Evolutionary conservation across 108 stramenopile genomes (phyloP), one percentile per base, ranked within the genome.

Genomic region (Nitzschia inconspicua): DNA sequence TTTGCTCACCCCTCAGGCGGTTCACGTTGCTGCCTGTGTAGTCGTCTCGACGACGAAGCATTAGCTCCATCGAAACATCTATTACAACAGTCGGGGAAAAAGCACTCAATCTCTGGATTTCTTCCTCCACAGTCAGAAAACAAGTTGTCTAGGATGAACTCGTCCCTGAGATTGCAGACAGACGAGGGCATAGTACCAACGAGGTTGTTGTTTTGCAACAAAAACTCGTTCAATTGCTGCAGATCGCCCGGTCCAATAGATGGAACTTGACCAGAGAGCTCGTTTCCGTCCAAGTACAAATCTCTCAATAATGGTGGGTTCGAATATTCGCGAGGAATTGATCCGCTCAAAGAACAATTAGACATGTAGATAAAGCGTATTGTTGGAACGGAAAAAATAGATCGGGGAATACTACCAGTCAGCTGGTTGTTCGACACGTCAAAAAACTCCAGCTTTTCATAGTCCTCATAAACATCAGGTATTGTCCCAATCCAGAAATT

Each of bases 51-150:
- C 0, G 35, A 7, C 34, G 30, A 4, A 6, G 11, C 13, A 36
- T 32, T 2, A 18, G 16, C 46, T 3, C 68, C 51, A 47, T 66
- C 61, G 39, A 80, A 80, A 42, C 79, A 80, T 40, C 68, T 53
- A 51, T 69, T 80, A 50, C 80, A 81, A 47, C 80, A 81, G 8
- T 72, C 67, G 3, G 80, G 80, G 57, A 76, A 72, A 0, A 26
- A 24, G 46, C 80, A 81, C 43, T 57, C 28, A 24, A 81, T 42
- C 59, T 76, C 67, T 7, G 80, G 73, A 1, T 30, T 34, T n/a
- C 23, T 41, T 25, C 78, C 78, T 2, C 65, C 67, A 44, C 80
- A 81, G 31, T 81, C 80, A 7, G 71, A 26, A 49, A 63, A 76
- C 22, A 81, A 37, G 24, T 76, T 63, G 49, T 74, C 75, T 24